A percentile compares a stretch with the other conserved stretches of the same genome.
phyloP scores from a whole-genome alignment of 2,329 filamentous ascomycete genomes.

The Penicillium sp. region DNA sequence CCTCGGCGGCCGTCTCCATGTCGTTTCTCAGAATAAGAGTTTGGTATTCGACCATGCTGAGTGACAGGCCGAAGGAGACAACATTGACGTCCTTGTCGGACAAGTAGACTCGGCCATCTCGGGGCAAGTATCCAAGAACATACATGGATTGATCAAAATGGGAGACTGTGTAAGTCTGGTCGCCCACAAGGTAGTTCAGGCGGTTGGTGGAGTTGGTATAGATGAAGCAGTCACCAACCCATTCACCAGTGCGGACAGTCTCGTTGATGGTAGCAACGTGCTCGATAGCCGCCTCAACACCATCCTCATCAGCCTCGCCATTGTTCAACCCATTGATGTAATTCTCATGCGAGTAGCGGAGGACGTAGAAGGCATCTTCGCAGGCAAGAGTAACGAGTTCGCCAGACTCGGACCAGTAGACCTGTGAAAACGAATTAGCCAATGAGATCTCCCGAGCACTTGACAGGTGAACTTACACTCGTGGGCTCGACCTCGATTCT shows the following conservation, averaged over 20 bases:
- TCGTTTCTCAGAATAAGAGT: conserved; percentile 91
- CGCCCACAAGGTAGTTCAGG: conserved; percentile 94
- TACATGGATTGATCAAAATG: conserved; percentile 97
- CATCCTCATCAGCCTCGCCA: conserved; percentile 81
- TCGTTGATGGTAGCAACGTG: conserved; percentile 95
- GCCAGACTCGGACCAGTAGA: conserved; percentile 97
- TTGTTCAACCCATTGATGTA: conserved; percentile 80
- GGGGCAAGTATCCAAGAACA: conserved; percentile 87
- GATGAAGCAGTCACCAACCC: conserved; percentile 98
- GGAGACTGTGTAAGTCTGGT: conserved; percentile 95
- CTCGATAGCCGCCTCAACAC: conserved; percentile 93
- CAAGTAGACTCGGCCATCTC: conserved; percentile 92
- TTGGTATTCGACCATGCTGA: conserved; percentile 94
- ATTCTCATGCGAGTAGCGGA: conserved; percentile 85
- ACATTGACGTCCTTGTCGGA: conserved; percentile 93
- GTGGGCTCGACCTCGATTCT: conserved; percentile 78
- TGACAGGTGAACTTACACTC: conserved; percentile 45
- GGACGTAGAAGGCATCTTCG: conserved; percentile 91
- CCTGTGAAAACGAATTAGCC: conserved; percentile 46
- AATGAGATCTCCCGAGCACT: background rate
- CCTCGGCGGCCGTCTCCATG: conserved; percentile 82
- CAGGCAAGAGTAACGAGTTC: conserved; percentile 90
- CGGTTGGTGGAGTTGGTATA: conserved; percentile 97
- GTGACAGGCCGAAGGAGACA: conserved; percentile 83
- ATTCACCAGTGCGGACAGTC: conserved; percentile 88